A percentile compares a stretch with the other conserved stretches of the same genome.
Evolutionary conservation across 1,284 basidiomycete genomes (phyloP).

Genomic region (Heterobasidion annosum): DNA sequence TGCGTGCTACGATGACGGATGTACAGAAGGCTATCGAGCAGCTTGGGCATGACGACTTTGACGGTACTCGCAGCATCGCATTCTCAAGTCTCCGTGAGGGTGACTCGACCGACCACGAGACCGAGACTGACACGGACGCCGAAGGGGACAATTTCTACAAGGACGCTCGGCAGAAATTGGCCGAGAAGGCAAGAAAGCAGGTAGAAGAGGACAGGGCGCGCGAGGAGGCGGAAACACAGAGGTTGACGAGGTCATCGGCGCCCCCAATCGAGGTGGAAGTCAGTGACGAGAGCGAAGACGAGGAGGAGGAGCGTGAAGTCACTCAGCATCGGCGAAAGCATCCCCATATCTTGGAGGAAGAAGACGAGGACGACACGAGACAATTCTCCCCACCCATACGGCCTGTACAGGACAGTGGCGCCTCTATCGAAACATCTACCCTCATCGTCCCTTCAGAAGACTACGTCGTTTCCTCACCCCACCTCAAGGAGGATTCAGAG

Average conservation of each 20-base stretch:
- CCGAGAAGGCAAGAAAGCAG: conserved; percentile 61
- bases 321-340: conserved; percentile 20
- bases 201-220: conserved; percentile 27
- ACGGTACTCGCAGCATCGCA: conserved; percentile 58
- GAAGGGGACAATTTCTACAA: conserved; percentile 53
- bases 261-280: conserved; percentile 70
- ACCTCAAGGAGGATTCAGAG: conserved; percentile 20
- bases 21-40: conserved; percentile 83
- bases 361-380: conserved; percentile 30
- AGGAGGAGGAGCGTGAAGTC: conserved; percentile 33
- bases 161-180: conserved; percentile 57
- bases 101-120: conserved; percentile 44
- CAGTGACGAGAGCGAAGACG: conserved; percentile 73
- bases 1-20: conserved; percentile 81
- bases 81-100: conserved; percentile 56
- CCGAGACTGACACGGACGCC: conserved; percentile 38
- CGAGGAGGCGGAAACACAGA: not conserved
- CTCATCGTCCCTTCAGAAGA: conserved; percentile 20
- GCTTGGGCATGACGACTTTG: conserved; percentile 46
- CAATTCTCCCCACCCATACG: too few relatives aligned
- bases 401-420: not conserved
- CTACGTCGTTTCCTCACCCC: conserved; percentile 24
- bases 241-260: conserved; percentile 25
- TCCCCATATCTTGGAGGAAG: conserved; percentile 57
- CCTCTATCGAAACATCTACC: not conserved